phyloP scores from a whole-genome alignment of 345 rosid genomes.

The Eucalyptus marginata region DNA sequence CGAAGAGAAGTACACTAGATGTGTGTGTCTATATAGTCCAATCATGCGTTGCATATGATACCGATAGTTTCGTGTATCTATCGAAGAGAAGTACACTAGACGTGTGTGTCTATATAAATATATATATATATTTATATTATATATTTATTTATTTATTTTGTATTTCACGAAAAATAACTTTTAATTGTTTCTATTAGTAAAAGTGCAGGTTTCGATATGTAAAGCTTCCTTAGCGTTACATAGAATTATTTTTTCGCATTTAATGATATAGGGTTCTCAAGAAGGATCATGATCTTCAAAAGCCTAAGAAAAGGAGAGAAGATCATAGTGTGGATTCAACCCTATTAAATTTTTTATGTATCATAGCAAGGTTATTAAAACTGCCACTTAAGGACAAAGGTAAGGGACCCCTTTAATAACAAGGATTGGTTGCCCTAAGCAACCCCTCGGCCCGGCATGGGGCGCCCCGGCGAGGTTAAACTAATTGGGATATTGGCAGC shows the following conservation, averaged over 20 bases:
- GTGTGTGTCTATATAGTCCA: background rate
- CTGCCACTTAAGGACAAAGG: too few relatives aligned
- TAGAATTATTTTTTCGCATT: background rate
- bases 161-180: background rate
- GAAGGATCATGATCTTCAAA: background rate
- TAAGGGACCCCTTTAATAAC: too few relatives aligned
- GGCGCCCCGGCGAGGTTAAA: too few relatives aligned
- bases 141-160: background rate
- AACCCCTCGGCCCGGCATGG: too few relatives aligned
- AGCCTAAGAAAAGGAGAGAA: background rate
- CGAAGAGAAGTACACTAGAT: background rate
- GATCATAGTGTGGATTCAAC: background rate
- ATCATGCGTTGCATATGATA: too few relatives aligned
- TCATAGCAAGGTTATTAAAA: background rate
- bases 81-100: too few relatives aligned
- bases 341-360: background rate
- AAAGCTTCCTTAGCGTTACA: background rate
- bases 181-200: background rate
- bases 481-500: too few relatives aligned
- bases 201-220: accelerated
- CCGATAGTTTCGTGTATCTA: too few relatives aligned
- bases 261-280: background rate
- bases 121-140: too few relatives aligned
- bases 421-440: too few relatives aligned
- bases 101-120: too few relatives aligned